Conservation (phyloP, 352 stramenopile genomes). For the Globisporangium uncinulatum region DNA sequence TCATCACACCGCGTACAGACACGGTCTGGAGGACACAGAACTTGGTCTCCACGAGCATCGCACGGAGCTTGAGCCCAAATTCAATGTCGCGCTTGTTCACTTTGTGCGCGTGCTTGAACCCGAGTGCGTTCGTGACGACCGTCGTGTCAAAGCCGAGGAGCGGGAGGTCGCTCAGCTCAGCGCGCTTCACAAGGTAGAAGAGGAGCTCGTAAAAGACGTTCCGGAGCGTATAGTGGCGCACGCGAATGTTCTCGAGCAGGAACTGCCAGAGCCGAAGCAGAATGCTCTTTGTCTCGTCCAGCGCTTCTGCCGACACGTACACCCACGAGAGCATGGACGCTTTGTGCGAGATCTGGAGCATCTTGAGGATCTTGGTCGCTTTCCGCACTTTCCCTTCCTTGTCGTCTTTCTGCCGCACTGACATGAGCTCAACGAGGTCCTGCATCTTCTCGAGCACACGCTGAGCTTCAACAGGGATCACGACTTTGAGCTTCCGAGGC, state of each 20-base stretch:
- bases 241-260: conserved; percentile 85
- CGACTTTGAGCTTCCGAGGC: conserved; percentile 63
- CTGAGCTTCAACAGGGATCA: conserved; percentile 82
- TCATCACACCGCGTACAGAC: conserved; percentile 85
- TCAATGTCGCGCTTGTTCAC: conserved; percentile 78
- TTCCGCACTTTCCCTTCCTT: conserved; percentile 89
- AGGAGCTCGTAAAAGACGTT: conserved; percentile 89
- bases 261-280: conserved; percentile 85
- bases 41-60: conserved; percentile 88
- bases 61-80: conserved; percentile 79
- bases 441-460: conserved; percentile 88
- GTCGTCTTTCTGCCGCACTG: conserved; percentile 84
- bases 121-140: conserved; percentile 44
- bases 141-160: conserved; percentile 81
- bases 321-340: conserved; percentile 88
- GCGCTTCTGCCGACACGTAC: conserved; percentile 70
- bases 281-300: conserved; percentile 87
- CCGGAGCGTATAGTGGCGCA: conserved; percentile 85
- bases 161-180: conserved; percentile 79
- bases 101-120: conserved; percentile 72
- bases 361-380: conserved; percentile 86
- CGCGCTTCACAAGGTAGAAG: conserved; percentile 87
- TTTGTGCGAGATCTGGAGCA: conserved; percentile 88
- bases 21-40: conserved; percentile 86
- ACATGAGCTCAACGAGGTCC: conserved; percentile 83